Evolutionary conservation across 805 yeast species (phyloP).

Genomic region (Candida ponderosae): DNA sequence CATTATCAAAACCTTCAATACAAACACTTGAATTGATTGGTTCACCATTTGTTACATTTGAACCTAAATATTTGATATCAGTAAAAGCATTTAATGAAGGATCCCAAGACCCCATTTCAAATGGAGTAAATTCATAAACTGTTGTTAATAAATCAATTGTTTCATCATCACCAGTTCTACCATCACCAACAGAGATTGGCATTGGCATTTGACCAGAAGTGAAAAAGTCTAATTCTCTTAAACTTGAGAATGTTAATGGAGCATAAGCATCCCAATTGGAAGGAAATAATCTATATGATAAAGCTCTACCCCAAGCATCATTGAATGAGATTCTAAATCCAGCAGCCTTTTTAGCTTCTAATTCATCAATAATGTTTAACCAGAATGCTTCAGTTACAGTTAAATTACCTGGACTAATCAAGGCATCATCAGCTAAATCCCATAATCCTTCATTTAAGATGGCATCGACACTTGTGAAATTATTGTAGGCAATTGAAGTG

Average conservation of each 20-base stretch:
- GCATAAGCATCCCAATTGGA: slow-evolving; percentile 54
- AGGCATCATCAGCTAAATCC: slow-evolving; percentile 32
- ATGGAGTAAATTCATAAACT: slow-evolving; percentile 55
- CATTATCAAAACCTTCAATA: slow-evolving; percentile 66
- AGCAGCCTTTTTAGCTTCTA: slow-evolving; percentile 46
- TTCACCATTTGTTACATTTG: slow-evolving; percentile 51
- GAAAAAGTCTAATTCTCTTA: slow-evolving; percentile 56
- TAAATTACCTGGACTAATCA: too few relatives aligned
- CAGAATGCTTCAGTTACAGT: slow-evolving; percentile 70
- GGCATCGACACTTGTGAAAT: slow-evolving; percentile 64
- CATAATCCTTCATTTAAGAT: too few relatives aligned
- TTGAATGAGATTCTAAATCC: slow-evolving; percentile 62
- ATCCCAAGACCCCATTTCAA: slow-evolving; percentile 85
- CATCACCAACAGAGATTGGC: slow-evolving; percentile 61
- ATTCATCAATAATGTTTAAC: slow-evolving; percentile 43
- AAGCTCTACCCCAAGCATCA: slow-evolving; percentile 74
- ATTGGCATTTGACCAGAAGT: slow-evolving; percentile 59
- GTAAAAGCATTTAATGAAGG: slow-evolving; percentile 59
- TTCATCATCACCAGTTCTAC: slow-evolving; percentile 52
- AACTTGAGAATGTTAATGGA: slow-evolving; percentile 48
- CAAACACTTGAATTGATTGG: slow-evolving; percentile 46
- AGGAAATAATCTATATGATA: slow-evolving; percentile 68
- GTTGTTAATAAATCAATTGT: slow-evolving; percentile 63
- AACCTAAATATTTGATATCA: slow-evolving; percentile 63
- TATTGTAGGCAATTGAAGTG: slow-evolving; percentile 59